Evolutionary conservation across 2,329 filamentous ascomycete genomes (phyloP), one percentile per base, ranked within the genome.

Genomic region (Aspergillus udagawae): DNA sequence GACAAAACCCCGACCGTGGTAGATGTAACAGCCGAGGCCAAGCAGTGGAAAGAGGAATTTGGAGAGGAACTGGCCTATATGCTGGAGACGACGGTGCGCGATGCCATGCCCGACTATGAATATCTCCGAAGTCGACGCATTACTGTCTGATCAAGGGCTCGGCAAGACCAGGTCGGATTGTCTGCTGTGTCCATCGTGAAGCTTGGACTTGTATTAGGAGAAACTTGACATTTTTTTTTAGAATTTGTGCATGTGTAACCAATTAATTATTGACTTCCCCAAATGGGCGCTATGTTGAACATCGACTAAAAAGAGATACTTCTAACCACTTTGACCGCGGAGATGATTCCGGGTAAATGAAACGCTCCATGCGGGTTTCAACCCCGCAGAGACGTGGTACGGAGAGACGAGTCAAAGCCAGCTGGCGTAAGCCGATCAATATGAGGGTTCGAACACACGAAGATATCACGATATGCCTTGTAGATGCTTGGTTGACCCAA

Each of bases 21-120:
- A 9, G 70, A 76, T 60, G 66, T 78, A 42, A 65, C 62, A 2
- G 64, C 54, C 5, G 74, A 75, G 53, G 59, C 60, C 14, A 57
- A 59, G 28, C 70, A 72, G 55, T 78, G 76, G 76, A 67, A 62
- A 52, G 63, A 63, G 12, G 73, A 75, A 54, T 74, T 73, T 59
- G 73, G 71, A 2, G 65, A 69, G 32, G 62, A 68, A 49, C 47
- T 57, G 6, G 68, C 63, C 12, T 41, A 32, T n/a, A 29, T 61
- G 14, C 50, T 75, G 41, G 65, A 70, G 55, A 60, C 62, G 48
- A 58, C 60, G 25, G 71, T 74, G 14, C 25, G 58, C 41, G 65
- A 65, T 29, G 69, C 73, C 1, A 75, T 77, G 73, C 65, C 68
- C 21, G 73, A 77, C 53, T 78, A 77, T 63, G 70, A 74, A 58